Evolutionary conservation across 2,329 filamentous ascomycete genomes (phyloP).

Genomic region (Achaetomium macrosporum): DNA sequence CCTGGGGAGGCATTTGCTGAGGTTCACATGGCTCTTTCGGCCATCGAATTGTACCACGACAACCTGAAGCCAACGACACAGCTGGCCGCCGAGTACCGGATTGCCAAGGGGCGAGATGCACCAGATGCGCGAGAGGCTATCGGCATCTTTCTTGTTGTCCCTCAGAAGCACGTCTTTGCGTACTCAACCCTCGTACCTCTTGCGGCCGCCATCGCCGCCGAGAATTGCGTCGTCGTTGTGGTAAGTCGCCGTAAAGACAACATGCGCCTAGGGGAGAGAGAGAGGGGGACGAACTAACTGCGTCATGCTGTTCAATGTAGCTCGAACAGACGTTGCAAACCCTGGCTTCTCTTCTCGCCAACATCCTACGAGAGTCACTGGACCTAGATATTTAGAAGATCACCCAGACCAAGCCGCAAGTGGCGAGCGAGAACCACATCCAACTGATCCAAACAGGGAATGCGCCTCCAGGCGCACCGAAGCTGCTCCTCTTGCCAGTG

Average conservation of each 20-base stretch:
- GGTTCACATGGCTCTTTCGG: neutral
- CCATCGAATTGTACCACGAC: neutral
- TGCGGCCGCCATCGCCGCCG: neutral
- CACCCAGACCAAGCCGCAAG: no score
- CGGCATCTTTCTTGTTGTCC: constrained; percentile 2
- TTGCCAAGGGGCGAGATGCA: neutral
- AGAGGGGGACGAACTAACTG: no score
- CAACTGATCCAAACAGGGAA: constrained; percentile 4
- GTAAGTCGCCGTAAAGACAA: neutral
- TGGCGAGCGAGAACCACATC: no score
- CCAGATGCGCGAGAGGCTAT: neutral
- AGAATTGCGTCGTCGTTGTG: constrained; percentile 3
- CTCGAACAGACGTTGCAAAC: neutral
- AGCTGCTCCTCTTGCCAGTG: neutral
- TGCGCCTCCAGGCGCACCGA: neutral
- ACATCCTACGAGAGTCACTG: no score
- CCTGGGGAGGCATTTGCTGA: constrained; percentile 1
- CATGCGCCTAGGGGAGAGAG: no score
- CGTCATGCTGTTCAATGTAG: no score
- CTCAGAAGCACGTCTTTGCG: constrained; percentile 5
- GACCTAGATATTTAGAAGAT: no score
- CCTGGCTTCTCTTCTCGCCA: no score
- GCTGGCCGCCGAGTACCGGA: neutral
- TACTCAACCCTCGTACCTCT: constrained; percentile 1
- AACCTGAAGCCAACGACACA: neutral